These are phyloP conservation scores for Clonostachys sp. DNA, from an alignment of 2,329 filamentous ascomycete genomes.

Conservation along the genomic window DNA sequence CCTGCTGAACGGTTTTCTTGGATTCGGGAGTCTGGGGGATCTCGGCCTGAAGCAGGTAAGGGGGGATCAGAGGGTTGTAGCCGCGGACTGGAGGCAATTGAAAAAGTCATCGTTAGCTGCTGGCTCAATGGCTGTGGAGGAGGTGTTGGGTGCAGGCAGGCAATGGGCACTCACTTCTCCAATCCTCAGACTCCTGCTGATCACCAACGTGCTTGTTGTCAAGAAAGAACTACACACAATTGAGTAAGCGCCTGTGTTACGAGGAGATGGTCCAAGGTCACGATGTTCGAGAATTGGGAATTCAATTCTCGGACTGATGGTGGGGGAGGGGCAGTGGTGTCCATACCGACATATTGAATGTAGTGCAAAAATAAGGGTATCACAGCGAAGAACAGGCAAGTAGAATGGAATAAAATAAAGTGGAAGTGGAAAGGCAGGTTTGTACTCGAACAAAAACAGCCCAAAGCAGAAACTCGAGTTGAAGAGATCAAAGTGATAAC, in stretches of 20 bases:
- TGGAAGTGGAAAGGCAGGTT: neutral
- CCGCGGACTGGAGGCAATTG: constrained; percentile 59
- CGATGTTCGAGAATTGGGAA: constrained; percentile 1
- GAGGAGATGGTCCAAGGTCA: constrained; percentile 11
- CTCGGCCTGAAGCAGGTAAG: constrained; percentile 92
- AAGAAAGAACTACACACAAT: constrained; percentile 56
- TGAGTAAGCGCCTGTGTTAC: too few relatives aligned
- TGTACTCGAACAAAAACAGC: too few relatives aligned
- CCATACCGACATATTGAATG: constrained; percentile 8
- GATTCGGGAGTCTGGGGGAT: constrained; percentile 59
- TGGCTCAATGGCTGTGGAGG: neutral
- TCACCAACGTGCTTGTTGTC: constrained; percentile 78
- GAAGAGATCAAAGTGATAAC: too few relatives aligned
- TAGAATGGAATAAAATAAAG: neutral
- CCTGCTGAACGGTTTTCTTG: constrained; percentile 55
- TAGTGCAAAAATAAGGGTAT: neutral
- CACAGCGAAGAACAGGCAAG: neutral
- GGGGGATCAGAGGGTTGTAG: constrained; percentile 89
- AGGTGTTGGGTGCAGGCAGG: neutral
- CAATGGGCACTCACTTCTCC: constrained; percentile 61
- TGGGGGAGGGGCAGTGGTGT: constrained; percentile 4
- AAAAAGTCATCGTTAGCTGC: constrained; percentile 9
- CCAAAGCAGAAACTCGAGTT: too few relatives aligned
- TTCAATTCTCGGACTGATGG: neutral
- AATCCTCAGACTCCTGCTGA: constrained; percentile 70